A percentile compares a stretch with the other conserved stretches of the same genome.
Evolutionary conservation across 73 alveolate genomes (phyloP).

Genomic region (Stentor roeselii): DNA sequence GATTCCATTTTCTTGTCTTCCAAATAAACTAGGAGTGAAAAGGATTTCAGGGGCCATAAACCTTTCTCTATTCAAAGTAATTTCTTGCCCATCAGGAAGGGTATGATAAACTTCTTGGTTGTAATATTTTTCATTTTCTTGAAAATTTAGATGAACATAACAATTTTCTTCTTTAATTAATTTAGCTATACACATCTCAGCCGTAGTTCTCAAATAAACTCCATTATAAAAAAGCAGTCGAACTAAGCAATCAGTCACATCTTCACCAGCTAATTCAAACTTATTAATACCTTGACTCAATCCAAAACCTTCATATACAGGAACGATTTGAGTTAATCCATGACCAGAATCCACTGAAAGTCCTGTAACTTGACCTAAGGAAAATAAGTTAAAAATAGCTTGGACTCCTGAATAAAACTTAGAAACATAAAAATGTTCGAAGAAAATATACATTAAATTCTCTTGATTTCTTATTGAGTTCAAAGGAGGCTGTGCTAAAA

Average conservation of each 20-base stretch:
- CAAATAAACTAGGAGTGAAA: conserved; percentile 64
- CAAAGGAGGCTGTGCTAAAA: conserved; percentile 92
- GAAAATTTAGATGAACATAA: conserved; percentile 68
- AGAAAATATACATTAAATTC: conserved; percentile 73
- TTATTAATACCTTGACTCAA: conserved; percentile 73
- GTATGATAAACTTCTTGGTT: conserved; percentile 52
- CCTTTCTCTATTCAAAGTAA: conserved; percentile 68
- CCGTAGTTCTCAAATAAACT: conserved; percentile 74
- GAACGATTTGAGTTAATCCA: conserved; percentile 82
- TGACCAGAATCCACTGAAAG: conserved; percentile 94
- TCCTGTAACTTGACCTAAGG: conserved; percentile 84
- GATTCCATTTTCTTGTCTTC: conserved; percentile 68
- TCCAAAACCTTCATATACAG: conserved; percentile 60
- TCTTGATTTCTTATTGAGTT: conserved; percentile 79
- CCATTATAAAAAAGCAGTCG: conserved; percentile 74
- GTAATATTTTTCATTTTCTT: conserved; percentile 69
- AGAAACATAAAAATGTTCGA: conserved; percentile 71
- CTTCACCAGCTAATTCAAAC: conserved; percentile 84
- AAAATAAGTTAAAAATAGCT: conserved; percentile 64
- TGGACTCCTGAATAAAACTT: conserved; percentile 65
- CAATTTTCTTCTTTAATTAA: conserved; percentile 78
- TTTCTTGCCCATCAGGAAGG: conserved; percentile 77
- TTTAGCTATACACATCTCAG: conserved; percentile 80
- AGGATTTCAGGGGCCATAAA: conserved; percentile 86
- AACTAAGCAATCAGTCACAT: conserved; percentile 74